phyloP scores from a whole-genome alignment of 208 protist species.

The Acanthamoeba lenticulata region DNA sequence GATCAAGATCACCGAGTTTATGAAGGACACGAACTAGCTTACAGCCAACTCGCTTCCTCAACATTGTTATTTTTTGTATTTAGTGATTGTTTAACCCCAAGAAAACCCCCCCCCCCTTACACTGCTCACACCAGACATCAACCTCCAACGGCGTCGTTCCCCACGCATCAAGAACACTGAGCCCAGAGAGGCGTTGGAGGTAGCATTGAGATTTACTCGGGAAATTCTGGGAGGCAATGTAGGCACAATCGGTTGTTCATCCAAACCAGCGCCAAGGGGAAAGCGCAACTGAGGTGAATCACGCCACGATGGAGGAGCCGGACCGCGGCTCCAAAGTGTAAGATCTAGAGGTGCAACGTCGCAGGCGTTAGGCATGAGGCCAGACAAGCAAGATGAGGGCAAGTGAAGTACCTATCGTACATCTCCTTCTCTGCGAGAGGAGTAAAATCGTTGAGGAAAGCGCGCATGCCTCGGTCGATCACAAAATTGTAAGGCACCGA shows the following conservation, averaged over 20 bases:
- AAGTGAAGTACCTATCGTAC: not conserved
- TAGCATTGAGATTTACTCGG: too few species aligned
- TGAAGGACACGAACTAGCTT: not conserved
- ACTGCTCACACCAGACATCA: too few species aligned
- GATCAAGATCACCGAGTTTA: slow-evolving; percentile 53
- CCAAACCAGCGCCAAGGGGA: too few species aligned
- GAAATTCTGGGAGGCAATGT: too few species aligned
- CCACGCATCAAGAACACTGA: too few species aligned
- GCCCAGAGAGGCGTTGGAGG: too few species aligned
- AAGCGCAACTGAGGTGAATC: too few species aligned
- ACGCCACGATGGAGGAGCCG: not conserved
- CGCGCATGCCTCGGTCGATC: slow-evolving; percentile 3
- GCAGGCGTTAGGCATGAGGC: not conserved
- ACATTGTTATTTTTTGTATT: not conserved
- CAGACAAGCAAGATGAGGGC: not conserved
- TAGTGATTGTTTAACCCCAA: too few species aligned
- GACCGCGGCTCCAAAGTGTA: slow-evolving; percentile 9
- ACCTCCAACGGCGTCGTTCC: too few species aligned
- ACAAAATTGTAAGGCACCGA: not conserved
- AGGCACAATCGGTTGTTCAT: too few species aligned
- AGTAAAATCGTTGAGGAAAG: slow-evolving; percentile 38
- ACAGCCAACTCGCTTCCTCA: too few species aligned
- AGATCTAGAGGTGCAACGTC: not conserved
- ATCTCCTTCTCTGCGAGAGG: slow-evolving; percentile 45
- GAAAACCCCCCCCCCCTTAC: too few species aligned